Evolutionary conservation across 768 basidiomycete species (phyloP).

Genomic region (Termitomyces sp.): DNA sequence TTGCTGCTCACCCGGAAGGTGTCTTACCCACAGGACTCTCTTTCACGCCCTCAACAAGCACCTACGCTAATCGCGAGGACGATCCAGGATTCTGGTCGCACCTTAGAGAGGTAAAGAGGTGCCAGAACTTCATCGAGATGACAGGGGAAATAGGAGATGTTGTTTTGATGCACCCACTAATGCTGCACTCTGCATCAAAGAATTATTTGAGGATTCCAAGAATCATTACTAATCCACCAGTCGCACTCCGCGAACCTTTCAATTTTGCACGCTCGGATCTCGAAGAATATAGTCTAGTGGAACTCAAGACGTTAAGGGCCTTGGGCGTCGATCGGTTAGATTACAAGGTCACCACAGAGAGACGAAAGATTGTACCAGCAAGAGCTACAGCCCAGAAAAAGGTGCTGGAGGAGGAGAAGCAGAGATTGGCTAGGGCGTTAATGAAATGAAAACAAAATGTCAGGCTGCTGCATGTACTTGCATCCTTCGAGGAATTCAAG

Average conservation of each 20-base stretch:
- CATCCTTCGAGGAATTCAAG: no score
- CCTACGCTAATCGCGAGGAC: constrained; percentile 25
- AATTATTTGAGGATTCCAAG: constrained; percentile 51
- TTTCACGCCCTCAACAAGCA: constrained; percentile 42
- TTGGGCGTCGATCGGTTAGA: constrained; percentile 42
- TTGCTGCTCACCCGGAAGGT: constrained; percentile 48
- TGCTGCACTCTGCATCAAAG: constrained; percentile 60
- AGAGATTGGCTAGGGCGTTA: constrained; percentile 23
- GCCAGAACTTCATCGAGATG: constrained; percentile 44
- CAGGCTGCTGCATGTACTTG: not conserved
- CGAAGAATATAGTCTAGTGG: constrained; percentile 51
- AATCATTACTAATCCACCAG: constrained; percentile 64
- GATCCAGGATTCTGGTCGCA: constrained; percentile 42
- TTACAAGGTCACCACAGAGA: constrained; percentile 41
- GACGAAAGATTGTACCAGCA: constrained; percentile 41
- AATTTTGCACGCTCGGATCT: constrained; percentile 39
- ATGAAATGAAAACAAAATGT: not conserved
- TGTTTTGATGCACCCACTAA: constrained; percentile 56
- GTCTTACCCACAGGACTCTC: constrained; percentile 39
- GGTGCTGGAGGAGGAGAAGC: constrained; percentile 44
- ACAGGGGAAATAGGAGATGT: constrained; percentile 62
- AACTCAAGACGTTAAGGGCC: constrained; percentile 51
- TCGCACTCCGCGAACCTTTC: constrained; percentile 50
- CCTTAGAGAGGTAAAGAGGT: constrained; percentile 35
- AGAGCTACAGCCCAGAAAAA: constrained; percentile 39